Percentiles rank a stretch among this genome's conserved stretches.
These are phyloP conservation scores for Cryptosporidium sp. DNA, from an alignment of 169 alveolate genomes.

Conservation along the genomic window DNA sequence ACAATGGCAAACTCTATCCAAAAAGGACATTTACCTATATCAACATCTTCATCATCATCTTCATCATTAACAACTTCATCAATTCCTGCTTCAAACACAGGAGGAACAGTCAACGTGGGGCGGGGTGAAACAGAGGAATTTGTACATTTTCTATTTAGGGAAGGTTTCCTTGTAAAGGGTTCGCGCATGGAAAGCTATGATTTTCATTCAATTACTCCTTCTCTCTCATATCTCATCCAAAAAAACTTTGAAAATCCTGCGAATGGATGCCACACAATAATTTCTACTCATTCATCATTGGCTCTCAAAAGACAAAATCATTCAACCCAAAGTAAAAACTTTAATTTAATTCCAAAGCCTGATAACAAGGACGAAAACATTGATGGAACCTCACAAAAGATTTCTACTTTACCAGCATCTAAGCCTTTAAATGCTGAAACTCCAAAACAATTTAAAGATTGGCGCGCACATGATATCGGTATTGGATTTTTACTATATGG, in stretches of 20 bases:
- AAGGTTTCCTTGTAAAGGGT: conserved; percentile 41
- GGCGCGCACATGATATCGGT: conserved; percentile 70
- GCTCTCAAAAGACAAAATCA: conserved; percentile 22
- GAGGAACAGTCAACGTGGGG: conserved; percentile 5
- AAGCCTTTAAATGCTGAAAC: background rate
- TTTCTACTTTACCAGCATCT: background rate
- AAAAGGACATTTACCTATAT: background rate
- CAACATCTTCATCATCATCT: background rate
- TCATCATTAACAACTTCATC: background rate
- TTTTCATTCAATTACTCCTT: conserved; percentile 72
- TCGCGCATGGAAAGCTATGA: conserved; percentile 32
- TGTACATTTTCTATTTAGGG: conserved; percentile 50
- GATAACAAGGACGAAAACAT: background rate
- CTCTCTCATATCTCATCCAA: conserved; percentile 48
- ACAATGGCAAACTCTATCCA: conserved; percentile 2
- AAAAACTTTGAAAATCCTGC: conserved; percentile 1
- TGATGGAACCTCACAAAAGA: background rate
- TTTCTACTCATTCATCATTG: conserved; percentile 57
- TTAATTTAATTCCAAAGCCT: background rate
- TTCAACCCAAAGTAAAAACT: background rate
- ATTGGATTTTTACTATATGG: conserved; percentile 53
- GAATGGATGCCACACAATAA: conserved; percentile 28
- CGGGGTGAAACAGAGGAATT: conserved; percentile 61
- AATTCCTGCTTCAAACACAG: background rate
- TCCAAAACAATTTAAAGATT: conserved; percentile 13